Evolutionary conservation across 1,139 yeast species (phyloP), one percentile per base, ranked within the genome.

Genomic region (Blastobotrys proliferans): DNA sequence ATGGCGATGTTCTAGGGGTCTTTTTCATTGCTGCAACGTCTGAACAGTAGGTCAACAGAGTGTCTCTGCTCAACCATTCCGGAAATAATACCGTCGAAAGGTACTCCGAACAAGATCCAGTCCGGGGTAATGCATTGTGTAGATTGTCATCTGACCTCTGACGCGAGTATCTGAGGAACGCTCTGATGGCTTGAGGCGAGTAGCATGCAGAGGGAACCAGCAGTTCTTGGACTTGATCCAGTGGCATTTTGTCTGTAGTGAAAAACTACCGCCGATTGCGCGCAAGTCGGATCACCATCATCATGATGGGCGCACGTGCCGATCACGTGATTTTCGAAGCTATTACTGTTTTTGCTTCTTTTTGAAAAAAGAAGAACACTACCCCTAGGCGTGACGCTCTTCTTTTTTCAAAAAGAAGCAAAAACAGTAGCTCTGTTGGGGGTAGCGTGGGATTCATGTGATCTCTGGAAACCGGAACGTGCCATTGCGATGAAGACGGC

Each of bases 41-140:
- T 4, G 55, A 51, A 42, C 68, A 63, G 40, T 54, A 61, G 10
- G 51, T 55, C 11, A 64, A 35, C 8, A 62, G 45, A 5, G 51
- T 48, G 43, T 63, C 68, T 13, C 68, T 48, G 4, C 53, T 49
- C 13, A 46, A 41, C 66, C 68, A 63, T 18, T 58, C 62, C 4
- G 63, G 64, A 36, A 60, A 64, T 16, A 63, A 47, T 9, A 49
- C 48, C 1, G 45, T 31, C 6, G 51, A 37, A 3, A 63, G 43
- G 35, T 53, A 55, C 22, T 53, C 55, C 2, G 53, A 51, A 37
- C 66, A 62, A 2, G 58, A 48, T 9, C 55, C 58, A 3, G 56
- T 48, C 19, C 60, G 44, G 5, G 60, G 60, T 24, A 56, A 28
- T 16, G 46, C 49, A 8, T 54, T 52, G 17, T 50, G 50, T 6